Evolutionary conservation across 208 protist genomes (phyloP).

Genomic region (Strigomonas oncopelti): DNA sequence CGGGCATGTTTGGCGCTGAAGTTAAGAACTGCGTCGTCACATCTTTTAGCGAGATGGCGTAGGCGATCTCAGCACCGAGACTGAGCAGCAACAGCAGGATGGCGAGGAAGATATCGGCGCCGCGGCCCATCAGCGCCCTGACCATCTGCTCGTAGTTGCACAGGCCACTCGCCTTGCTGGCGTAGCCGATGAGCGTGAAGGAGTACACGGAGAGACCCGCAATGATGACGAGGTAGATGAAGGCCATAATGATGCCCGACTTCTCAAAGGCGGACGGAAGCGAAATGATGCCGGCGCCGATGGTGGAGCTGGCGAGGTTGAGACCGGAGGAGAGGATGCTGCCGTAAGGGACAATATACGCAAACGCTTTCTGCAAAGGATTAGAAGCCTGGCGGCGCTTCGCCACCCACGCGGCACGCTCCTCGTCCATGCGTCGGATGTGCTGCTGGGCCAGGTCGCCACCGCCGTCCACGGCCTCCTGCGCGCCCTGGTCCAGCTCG

Average conservation of each 20-base stretch:
- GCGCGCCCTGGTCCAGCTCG: background rate
- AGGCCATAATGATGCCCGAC: constrained; percentile 49
- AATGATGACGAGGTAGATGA: constrained; percentile 64
- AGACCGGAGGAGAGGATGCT: constrained; percentile 51
- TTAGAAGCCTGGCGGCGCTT: constrained; percentile 27
- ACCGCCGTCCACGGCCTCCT: background rate
- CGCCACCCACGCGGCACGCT: constrained; percentile 32
- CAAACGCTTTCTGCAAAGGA: constrained; percentile 20
- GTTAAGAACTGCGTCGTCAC: constrained; percentile 38
- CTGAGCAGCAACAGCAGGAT: constrained; percentile 45
- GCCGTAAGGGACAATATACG: constrained; percentile 51
- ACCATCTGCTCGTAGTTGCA: constrained; percentile 59
- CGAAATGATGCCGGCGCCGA: constrained; percentile 71
- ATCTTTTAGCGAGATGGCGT: constrained; percentile 49
- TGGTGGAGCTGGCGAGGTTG: constrained; percentile 53
- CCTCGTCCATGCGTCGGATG: constrained; percentile 32
- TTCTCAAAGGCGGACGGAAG: constrained; percentile 49
- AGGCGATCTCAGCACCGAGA: constrained; percentile 58
- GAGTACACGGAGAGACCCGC: constrained; percentile 55
- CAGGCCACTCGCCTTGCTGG: constrained; percentile 31
- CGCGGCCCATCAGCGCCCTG: constrained; percentile 34
- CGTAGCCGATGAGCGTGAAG: constrained; percentile 34
- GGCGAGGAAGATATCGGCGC: constrained; percentile 52
- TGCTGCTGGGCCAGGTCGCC: constrained; percentile 15
- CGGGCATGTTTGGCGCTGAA: no score